Conservation (phyloP, 805 yeast species). For the Hanseniaspora guilliermondii region DNA sequence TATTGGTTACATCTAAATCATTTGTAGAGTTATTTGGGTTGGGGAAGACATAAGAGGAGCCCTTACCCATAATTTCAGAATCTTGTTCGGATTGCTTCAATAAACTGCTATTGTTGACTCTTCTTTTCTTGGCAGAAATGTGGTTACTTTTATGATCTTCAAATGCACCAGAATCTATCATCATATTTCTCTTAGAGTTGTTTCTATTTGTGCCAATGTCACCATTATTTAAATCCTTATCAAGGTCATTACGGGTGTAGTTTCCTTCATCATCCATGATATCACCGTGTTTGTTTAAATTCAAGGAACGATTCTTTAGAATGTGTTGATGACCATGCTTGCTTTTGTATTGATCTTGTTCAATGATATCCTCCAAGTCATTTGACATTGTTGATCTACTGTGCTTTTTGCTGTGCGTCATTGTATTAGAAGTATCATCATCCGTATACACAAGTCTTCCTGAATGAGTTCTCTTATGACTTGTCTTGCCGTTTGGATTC, state of each 20-base stretch:
- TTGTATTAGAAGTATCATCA: background rate
- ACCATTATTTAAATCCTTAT: background rate
- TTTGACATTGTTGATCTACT: background rate
- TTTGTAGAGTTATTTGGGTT: background rate
- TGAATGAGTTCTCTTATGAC: conserved; percentile 14
- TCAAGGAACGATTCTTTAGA: background rate
- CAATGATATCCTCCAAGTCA: conserved; percentile 11
- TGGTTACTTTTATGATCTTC: conserved; percentile 13
- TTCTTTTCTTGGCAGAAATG: conserved; percentile 1
- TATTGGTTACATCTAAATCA: background rate
- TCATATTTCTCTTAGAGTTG: conserved; percentile 11
- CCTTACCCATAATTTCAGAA: background rate
- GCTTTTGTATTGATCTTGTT: conserved; percentile 4
- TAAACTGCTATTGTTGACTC: conserved; percentile 6
- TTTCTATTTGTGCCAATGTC: conserved; percentile 7
- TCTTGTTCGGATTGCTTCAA: background rate
- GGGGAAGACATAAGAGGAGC: conserved; percentile 1
- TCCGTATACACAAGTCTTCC: conserved; percentile 12
- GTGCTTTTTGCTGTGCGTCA: background rate
- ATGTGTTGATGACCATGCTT: conserved; percentile 1
- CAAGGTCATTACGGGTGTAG: background rate
- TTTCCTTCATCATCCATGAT: conserved; percentile 12
- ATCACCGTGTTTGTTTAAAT: background rate
- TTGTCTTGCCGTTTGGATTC: conserved; percentile 13
- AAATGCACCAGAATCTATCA: background rate